These are phyloP conservation scores for Rhynchospora breviuscula DNA, from an alignment of 176 grass and related monocot genomes.

Conservation along the genomic window DNA sequence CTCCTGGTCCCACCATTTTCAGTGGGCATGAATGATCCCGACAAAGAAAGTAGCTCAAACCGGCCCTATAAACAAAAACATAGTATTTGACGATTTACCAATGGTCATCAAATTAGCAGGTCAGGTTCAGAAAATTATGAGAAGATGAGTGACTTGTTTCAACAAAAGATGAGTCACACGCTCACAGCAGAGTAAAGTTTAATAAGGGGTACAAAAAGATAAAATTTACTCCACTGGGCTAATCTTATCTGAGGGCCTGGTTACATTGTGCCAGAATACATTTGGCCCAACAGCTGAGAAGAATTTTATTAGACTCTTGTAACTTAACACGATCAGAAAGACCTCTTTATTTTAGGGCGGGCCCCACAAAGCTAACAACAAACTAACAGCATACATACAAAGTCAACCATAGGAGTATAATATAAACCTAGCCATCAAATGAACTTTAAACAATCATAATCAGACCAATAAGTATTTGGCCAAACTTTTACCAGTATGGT, in stretches of 20 bases:
- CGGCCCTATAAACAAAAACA: slow-evolving; percentile 51
- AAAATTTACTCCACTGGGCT: background rate
- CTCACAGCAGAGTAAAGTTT: too few species aligned
- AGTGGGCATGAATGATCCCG: slow-evolving; percentile 90
- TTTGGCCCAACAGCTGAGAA: background rate
- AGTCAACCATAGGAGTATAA: background rate
- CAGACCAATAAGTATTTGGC: background rate
- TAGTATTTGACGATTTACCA: background rate
- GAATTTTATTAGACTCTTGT: background rate
- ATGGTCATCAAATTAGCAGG: background rate
- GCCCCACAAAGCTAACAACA: background rate
- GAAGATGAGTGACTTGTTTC: background rate
- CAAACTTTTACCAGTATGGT: background rate
- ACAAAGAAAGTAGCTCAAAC: slow-evolving; percentile 82
- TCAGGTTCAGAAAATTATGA: background rate
- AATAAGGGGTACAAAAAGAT: background rate
- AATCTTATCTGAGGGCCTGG: background rate
- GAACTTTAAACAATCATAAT: background rate
- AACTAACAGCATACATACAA: background rate
- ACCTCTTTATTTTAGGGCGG: background rate
- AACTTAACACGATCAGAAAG: background rate
- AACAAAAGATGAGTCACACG: background rate
- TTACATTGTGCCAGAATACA: background rate
- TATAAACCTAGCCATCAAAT: background rate
- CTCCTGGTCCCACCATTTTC: slow-evolving; percentile 65